phyloP scores from a whole-genome alignment of 2,329 filamentous ascomycete species.

The Calonectria crousiana region DNA sequence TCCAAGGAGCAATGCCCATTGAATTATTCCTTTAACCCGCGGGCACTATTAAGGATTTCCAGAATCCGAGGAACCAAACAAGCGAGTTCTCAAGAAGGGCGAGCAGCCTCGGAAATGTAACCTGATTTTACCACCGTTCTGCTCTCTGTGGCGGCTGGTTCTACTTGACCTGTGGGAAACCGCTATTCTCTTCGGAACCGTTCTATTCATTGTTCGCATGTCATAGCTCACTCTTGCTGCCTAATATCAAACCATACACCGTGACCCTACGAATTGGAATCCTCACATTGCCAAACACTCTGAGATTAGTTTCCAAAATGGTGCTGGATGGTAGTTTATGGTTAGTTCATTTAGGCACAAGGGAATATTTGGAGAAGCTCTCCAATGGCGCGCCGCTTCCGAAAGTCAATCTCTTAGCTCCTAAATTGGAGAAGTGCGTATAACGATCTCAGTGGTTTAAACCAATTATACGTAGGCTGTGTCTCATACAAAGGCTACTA shows the following conservation, averaged over 20 bases:
- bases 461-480: not conserved
- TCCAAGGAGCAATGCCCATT: not conserved
- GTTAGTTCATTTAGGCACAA: no score
- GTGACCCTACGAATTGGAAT: not conserved
- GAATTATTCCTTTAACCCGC: not conserved
- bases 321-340: no score
- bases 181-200: not conserved
- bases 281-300: not conserved
- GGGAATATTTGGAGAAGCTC: no score
- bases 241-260: not conserved
- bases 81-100: no score
- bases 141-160: not conserved
- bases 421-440: not conserved
- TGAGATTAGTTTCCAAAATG: no score
- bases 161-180: not conserved
- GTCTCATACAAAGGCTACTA: no score
- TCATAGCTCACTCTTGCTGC: no score
- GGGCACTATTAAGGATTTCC: no score
- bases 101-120: not conserved
- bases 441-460: not conserved
- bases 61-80: not conserved
- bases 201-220: not conserved
- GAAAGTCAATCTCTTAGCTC: not conserved
- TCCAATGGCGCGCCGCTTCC: not conserved
- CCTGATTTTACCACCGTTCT: not conserved